These are phyloP conservation scores for Fraxinus sp. DNA, from an alignment of 305 asterid species.

Conservation along the genomic window DNA sequence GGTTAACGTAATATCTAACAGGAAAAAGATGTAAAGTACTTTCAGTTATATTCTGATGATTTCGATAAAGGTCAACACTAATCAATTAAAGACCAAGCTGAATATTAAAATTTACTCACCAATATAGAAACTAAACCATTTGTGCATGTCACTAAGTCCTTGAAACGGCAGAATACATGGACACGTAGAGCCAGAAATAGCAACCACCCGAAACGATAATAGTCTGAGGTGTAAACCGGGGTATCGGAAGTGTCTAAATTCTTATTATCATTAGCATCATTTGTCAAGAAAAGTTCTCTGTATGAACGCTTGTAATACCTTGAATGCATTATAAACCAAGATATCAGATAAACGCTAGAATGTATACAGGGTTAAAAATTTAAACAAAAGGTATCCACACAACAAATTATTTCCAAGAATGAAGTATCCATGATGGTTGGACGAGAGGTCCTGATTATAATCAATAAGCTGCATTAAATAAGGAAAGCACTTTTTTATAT, in stretches of 20 bases:
- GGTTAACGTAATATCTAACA: not conserved
- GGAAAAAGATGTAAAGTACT: not conserved
- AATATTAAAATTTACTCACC: slow-evolving; percentile 58
- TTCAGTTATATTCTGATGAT: not conserved
- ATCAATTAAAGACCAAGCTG: slow-evolving; percentile 18
- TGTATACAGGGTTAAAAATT: not conserved
- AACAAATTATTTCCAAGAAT: not conserved
- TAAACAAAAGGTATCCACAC: not conserved
- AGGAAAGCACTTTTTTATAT: not conserved
- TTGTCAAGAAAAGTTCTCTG: slow-evolving; percentile 58
- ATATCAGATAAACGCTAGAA: not conserved
- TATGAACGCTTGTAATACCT: slow-evolving; percentile 84
- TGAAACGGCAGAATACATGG: slow-evolving; percentile 67
- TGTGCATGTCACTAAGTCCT: slow-evolving; percentile 85
- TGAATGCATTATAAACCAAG: slow-evolving; percentile 20
- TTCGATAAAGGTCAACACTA: not conserved
- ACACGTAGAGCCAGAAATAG: slow-evolving; percentile 83
- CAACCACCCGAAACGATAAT: slow-evolving; percentile 95
- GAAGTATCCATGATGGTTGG: not conserved
- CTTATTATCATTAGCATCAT: slow-evolving; percentile 46
- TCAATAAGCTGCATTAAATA: not conserved
- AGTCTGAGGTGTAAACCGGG: slow-evolving; percentile 38
- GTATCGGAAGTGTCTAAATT: slow-evolving; percentile 35
- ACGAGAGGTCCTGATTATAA: not conserved
- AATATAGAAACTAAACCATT: slow-evolving; percentile 81